phyloP scores from a whole-genome alignment of 345 rosid species.

The Adansonia digitata region DNA sequence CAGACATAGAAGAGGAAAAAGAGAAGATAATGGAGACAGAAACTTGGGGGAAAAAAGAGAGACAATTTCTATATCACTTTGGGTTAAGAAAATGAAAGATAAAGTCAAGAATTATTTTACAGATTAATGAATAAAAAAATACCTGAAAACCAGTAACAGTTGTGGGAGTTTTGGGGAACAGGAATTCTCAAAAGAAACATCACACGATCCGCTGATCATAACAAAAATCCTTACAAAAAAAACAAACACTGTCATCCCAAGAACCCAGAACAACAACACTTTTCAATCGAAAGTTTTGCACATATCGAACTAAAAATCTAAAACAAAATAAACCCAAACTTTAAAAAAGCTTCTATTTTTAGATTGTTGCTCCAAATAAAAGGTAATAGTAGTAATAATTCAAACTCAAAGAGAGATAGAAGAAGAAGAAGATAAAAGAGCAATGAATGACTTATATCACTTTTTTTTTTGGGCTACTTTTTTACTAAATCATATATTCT shows the following conservation, averaged over 20 bases:
- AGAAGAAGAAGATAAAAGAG: background rate
- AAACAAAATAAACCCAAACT: constrained; percentile 7
- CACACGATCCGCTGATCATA: constrained; percentile 33
- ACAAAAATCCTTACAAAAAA: constrained; percentile 22
- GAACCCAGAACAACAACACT: constrained; percentile 36
- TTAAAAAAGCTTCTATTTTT: background rate
- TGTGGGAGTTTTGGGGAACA: constrained; percentile 57
- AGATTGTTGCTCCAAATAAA: constrained; percentile 8
- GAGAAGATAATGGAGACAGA: constrained; percentile 15
- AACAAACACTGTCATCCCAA: constrained; percentile 40
- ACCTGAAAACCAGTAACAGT: constrained; percentile 45
- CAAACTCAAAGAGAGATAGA: background rate
- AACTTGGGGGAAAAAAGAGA: background rate
- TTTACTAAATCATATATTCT: constrained; percentile 34
- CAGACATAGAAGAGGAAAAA: constrained; percentile 7
- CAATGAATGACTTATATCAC: constrained; percentile 27
- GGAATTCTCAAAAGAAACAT: constrained; percentile 39
- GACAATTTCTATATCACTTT: background rate
- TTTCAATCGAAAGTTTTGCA: constrained; percentile 24
- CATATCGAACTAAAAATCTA: background rate
- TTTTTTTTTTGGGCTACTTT: constrained; percentile 21
- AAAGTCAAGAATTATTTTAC: constrained; percentile 11
- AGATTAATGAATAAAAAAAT: constrained; percentile 29
- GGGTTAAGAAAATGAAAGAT: constrained; percentile 14
- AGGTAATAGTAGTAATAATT: constrained; percentile 21